Base-by-base conservation (phyloP, 768 basidiomycete genomes). In the Lactifluus echinatus region DNA sequence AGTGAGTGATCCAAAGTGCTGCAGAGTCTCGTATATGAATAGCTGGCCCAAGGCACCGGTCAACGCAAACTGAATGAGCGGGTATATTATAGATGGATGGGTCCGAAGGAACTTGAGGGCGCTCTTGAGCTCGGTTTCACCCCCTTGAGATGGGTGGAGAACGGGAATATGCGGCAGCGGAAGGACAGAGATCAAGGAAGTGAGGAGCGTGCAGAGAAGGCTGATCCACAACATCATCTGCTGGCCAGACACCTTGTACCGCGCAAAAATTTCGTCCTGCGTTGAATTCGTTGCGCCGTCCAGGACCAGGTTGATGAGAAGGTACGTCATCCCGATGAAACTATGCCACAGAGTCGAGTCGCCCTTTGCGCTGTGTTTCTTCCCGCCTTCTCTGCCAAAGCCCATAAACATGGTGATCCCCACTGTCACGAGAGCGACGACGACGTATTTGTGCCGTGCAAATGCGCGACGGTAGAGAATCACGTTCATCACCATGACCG, bases 141-240 rank as follows among this genome's bases (percentile, higher is more conserved):
- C 77, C 43, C 76, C 76, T 4, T 74, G 69, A 14, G 82, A 78
- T 1, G 89, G 89, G 66, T 89, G 86, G 45, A 90, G 76, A 39
- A 93, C 83, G 17, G 93, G 87, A 53, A 93, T 89, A 63, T 84
- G 79, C 1, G 85, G 92, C 28, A 92, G 75, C 3, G 85, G 91
- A 47, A 91, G 76, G 7, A 87, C 68, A 26, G 85, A 79, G 26
- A 96, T 82, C 11, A 83, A 67, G 1, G 79, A 74, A 21, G 89
- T 85, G 55, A 91, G 69, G 36, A 85, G 59, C 3, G 93, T 89
- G 72, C 87, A 86, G 74, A 94, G 86, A 26, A 88, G 64, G 68
- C 93, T 95, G 72, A 99, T 95, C 83, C 84, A 95, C 69, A 98
- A 85, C 96, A 99, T 98, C 94, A 99, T 97, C 68, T 99, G 96